Evolutionary conservation across 1,284 basidiomycete species (phyloP), one percentile per base, ranked within the genome.

Genomic region (Marasmius fiardii): DNA sequence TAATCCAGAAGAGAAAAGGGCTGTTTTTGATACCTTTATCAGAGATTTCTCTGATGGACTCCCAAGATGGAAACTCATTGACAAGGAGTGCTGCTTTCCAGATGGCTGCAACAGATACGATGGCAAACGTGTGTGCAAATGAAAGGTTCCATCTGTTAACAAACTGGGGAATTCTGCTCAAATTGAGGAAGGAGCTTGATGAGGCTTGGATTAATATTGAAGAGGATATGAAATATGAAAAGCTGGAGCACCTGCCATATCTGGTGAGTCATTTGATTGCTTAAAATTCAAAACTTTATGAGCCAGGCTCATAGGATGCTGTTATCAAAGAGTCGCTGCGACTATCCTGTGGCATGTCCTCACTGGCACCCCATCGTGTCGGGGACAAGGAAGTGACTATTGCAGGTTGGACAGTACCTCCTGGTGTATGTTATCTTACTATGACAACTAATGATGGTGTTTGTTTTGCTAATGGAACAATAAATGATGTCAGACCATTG

Each of bases 161-260:
- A 6, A 52, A 60, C 35, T 12, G 16, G n/a, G n/a, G 6, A 3
- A 51, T 58, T 28, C 34, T 24, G 7, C 26, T 39, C 6, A 54
- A 50, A 34, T 35, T 63, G 3, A 35, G 48, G 31, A 35, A 50
- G 18, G 60, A 63, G 37, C 50, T 61, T 33, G 18, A 20, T 21
- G 43, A 61, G 16, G 60, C 52, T 23, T 63, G 62, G 62, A 60
- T 52, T 12, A 54, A 61, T 21, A 23, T 33, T 34, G 60, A 60
- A 24, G 35, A 18, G 3, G 18, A 20, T 10, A 34, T 60, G 12
- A 45, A 33, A 16, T 55, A 37, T 34, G 47, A 26, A 14, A 35
- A 14, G 4, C 43, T 60, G 28, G 58, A 63, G 48, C 58, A 63
- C 34, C 48, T 63, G 35, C 61, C 60, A 23, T 63, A 63, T 55